phyloP scores from a whole-genome alignment of 768 basidiomycete species.

The Peribolospora baueri region DNA sequence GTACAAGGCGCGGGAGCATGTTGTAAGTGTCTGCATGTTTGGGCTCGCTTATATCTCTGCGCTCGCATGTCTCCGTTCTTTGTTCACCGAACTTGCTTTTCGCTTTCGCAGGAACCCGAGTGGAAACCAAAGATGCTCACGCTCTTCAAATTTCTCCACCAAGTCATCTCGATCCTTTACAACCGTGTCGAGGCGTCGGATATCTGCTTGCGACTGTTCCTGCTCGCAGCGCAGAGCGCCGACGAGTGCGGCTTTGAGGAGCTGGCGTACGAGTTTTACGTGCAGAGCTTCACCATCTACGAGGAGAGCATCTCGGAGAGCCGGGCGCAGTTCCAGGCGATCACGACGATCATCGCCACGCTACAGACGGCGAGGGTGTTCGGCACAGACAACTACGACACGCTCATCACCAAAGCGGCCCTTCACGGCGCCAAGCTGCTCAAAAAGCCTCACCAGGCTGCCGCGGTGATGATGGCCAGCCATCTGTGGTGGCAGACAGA shows the following conservation, averaged over 20 bases:
- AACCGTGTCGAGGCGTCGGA: slow-evolving; percentile 72
- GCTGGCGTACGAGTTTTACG: slow-evolving; percentile 88
- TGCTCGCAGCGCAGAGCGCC: slow-evolving; percentile 80
- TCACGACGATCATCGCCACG: slow-evolving; percentile 78
- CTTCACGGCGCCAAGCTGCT: slow-evolving; percentile 82
- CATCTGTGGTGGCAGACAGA: slow-evolving; percentile 96
- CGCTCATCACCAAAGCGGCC: slow-evolving; percentile 94
- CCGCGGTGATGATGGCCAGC: slow-evolving; percentile 77
- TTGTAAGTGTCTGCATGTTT: slow-evolving; percentile 23
- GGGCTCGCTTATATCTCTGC: neutral
- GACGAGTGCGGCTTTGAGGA: slow-evolving; percentile 91
- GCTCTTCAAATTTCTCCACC: slow-evolving; percentile 82
- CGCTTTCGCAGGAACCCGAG: slow-evolving; percentile 40
- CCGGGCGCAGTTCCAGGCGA: slow-evolving; percentile 86
- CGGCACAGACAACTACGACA: slow-evolving; percentile 83
- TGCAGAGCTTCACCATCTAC: slow-evolving; percentile 87
- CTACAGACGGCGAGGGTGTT: slow-evolving; percentile 77
- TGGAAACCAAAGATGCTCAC: slow-evolving; percentile 67
- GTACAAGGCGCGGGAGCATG: slow-evolving; percentile 58
- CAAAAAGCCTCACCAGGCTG: slow-evolving; percentile 96
- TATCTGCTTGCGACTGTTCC: slow-evolving; percentile 76
- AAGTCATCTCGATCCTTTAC: slow-evolving; percentile 71
- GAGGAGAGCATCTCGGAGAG: slow-evolving; percentile 93
- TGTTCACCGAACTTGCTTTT: neutral
- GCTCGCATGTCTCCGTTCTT: neutral